Evolutionary conservation across 345 rosid species (phyloP).

Genomic region (Gossypium rotundifolium): DNA sequence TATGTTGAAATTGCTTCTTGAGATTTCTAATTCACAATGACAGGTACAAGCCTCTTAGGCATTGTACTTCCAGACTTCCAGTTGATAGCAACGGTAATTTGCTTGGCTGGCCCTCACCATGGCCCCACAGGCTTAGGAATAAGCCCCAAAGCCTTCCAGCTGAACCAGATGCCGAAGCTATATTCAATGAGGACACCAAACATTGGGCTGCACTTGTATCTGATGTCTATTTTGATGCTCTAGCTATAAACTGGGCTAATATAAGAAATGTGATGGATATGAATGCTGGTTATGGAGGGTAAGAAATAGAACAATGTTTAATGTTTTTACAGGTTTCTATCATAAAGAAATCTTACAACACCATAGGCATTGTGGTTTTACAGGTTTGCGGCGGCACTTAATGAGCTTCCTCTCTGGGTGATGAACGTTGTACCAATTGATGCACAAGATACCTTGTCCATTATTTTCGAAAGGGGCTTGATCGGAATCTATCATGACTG

Average conservation of each 20-base stretch:
- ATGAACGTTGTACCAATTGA: constrained; percentile 83
- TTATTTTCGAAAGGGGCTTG: constrained; percentile 71
- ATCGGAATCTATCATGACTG: constrained; percentile 86
- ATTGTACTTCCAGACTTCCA: constrained; percentile 66
- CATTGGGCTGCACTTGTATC: constrained; percentile 67
- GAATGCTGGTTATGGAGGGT: constrained; percentile 98
- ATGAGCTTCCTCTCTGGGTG: constrained; percentile 69
- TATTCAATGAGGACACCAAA: constrained; percentile 49
- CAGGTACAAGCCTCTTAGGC: constrained; percentile 68
- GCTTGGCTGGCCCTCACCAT: constrained; percentile 57
- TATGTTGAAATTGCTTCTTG: background rate
- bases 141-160: constrained; percentile 45
- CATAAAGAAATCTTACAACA: background rate
- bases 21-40: background rate
- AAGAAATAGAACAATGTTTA: constrained; percentile 18
- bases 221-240: constrained; percentile 52
- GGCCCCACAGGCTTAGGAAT: constrained; percentile 72
- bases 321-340: background rate
- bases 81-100: constrained; percentile 32
- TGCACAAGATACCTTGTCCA: constrained; percentile 52
- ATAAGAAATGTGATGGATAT: constrained; percentile 84
- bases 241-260: constrained; percentile 59
- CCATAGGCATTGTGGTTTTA: background rate
- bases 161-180: constrained; percentile 32
- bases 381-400: constrained; percentile 83